Percentiles rank a stretch among this genome's conserved stretches.
These are phyloP conservation scores for Thermoascus crustaceus DNA, from an alignment of 2,329 filamentous ascomycete genomes.

Conservation along the genomic window DNA sequence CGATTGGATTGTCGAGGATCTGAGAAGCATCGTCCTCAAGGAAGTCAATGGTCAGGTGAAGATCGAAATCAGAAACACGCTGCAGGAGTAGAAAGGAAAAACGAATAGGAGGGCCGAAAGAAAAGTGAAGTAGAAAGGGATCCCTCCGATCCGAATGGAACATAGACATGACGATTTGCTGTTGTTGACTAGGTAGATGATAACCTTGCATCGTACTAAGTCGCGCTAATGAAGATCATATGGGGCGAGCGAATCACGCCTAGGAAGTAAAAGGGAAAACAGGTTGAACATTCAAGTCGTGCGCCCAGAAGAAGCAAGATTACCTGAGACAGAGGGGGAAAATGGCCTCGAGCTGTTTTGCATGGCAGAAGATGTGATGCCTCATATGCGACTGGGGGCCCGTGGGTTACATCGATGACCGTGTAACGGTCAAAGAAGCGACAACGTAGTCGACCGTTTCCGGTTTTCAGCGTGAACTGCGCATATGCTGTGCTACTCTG, in stretches of 20 bases:
- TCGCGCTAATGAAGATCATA: not conserved
- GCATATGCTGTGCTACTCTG: too few relatives aligned
- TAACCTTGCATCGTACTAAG: constrained; percentile 4
- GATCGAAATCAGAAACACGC: constrained; percentile 59
- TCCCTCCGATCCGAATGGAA: not conserved
- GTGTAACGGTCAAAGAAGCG: not conserved
- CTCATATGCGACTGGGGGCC: not conserved
- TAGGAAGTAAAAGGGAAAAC: too few relatives aligned
- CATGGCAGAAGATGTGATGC: not conserved
- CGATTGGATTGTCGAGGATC: constrained; percentile 77
- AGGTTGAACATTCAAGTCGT: too few relatives aligned
- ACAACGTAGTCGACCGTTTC: not conserved
- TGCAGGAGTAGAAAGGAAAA: constrained; percentile 19
- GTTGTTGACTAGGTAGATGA: not conserved
- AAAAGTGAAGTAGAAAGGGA: not conserved
- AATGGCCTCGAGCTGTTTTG: not conserved
- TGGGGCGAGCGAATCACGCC: too few relatives aligned
- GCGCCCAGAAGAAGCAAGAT: not conserved
- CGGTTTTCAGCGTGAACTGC: not conserved
- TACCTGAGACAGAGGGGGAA: not conserved
- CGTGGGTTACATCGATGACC: not conserved
- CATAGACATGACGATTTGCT: not conserved
- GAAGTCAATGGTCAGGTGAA: constrained; percentile 50
- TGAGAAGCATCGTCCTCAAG: constrained; percentile 61
- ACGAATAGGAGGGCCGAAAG: not conserved